Conservation (phyloP, 352 stramenopile genomes). For the Pythium monospermum region DNA sequence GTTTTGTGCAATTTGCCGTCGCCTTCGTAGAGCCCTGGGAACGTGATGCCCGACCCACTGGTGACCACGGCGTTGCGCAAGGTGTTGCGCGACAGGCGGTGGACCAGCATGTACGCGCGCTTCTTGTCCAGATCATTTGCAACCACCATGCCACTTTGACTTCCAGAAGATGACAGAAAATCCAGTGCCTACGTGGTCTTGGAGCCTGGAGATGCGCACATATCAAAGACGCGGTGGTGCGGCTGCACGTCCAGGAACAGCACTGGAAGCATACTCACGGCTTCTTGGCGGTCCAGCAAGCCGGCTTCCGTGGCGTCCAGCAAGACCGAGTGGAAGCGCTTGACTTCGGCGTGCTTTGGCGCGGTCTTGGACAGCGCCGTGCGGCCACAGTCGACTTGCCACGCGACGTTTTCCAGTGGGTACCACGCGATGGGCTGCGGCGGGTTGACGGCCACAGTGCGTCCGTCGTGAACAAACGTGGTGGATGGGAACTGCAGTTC, state of each 20-base stretch:
- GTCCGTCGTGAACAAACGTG: conserved; percentile 43
- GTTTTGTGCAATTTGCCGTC: conserved; percentile 33
- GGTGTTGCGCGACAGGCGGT: conserved; percentile 87
- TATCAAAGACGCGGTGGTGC: conserved; percentile 77
- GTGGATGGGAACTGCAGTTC: conserved; percentile 54
- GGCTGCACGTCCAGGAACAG: conserved; percentile 93
- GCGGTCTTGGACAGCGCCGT: conserved; percentile 79
- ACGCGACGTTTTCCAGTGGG: conserved; percentile 67
- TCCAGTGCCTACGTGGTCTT: conserved; percentile 99
- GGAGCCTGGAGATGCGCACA: conserved; percentile 96
- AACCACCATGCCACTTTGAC: conserved; percentile 78
- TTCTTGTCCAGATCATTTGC: conserved; percentile 97
- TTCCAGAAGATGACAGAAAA: conserved; percentile 39
- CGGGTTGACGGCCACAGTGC: conserved; percentile 60
- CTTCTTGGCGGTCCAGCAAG: conserved; percentile 95
- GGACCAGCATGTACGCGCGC: conserved; percentile 97
- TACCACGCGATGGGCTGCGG: conserved; percentile 77
- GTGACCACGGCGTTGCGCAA: conserved; percentile 89
- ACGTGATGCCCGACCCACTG: conserved; percentile 88
- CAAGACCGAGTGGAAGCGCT: conserved; percentile 91
- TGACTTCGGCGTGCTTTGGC: conserved; percentile 74
- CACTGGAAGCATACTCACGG: conserved; percentile 98
- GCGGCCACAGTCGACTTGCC: conserved; percentile 79
- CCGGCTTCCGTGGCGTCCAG: conserved; percentile 90
- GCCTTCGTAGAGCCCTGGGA: conserved; percentile 90